Conservation (phyloP, 2,329 filamentous ascomycete genomes). For the Myriosclerotinia curreyana region DNA sequence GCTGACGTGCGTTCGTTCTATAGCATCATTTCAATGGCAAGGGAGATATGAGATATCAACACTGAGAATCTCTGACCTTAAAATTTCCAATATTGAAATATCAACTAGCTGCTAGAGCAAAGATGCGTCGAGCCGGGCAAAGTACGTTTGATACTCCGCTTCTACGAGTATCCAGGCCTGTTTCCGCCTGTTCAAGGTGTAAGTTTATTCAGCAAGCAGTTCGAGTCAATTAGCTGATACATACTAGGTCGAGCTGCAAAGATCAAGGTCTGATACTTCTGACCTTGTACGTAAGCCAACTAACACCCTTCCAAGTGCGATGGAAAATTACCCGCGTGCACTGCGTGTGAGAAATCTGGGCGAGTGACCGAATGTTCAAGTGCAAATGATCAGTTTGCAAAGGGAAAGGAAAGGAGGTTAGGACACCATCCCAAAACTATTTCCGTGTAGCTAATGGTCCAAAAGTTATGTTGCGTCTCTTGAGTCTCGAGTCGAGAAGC, state of each 20-base stretch:
- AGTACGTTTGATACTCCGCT: slow-evolving; percentile 48
- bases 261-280: slow-evolving; percentile 64
- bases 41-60: slow-evolving; percentile 1
- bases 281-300: slow-evolving; percentile 17
- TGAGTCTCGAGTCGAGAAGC: slow-evolving; percentile 84
- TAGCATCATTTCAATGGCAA: neutral
- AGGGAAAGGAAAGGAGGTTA: slow-evolving; percentile 88
- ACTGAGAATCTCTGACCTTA: neutral
- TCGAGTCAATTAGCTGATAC: slow-evolving; percentile 5
- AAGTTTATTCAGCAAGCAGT: slow-evolving; percentile 32
- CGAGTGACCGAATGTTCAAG: slow-evolving; percentile 85
- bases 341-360: slow-evolving; percentile 89
- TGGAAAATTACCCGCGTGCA: slow-evolving; percentile 91
- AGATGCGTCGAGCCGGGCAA: slow-evolving; percentile 29
- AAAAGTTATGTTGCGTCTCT: slow-evolving; percentile 84
- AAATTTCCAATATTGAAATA: neutral
- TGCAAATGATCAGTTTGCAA: slow-evolving; percentile 91
- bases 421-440: slow-evolving; percentile 24
- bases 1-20: neutral
- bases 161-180: slow-evolving; percentile 71
- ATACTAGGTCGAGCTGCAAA: slow-evolving; percentile 73
- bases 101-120: slow-evolving; percentile 1
- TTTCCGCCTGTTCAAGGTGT: slow-evolving; percentile 78
- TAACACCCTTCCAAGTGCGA: slow-evolving; percentile 62
- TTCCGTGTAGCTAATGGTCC: slow-evolving; percentile 26